These are phyloP conservation scores for Termitomyces sp. DNA, from an alignment of 768 basidiomycete genomes.

Conservation along the genomic window DNA sequence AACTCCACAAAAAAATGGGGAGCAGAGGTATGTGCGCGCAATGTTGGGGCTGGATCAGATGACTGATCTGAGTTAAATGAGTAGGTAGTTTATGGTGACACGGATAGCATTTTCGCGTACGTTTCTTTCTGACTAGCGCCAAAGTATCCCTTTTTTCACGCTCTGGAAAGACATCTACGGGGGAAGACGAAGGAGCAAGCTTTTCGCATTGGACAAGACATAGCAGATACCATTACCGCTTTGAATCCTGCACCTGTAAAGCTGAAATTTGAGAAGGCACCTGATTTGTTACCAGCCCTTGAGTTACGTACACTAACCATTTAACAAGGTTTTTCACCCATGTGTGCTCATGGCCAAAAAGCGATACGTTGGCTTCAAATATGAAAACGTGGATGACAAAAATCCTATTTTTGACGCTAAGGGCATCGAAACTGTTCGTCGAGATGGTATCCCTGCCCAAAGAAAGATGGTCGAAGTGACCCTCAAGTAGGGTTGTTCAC, in stretches of 20 bases:
- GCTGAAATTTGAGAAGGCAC: slow-evolving; percentile 96
- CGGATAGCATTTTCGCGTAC: slow-evolving; percentile 88
- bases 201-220: slow-evolving; percentile 89
- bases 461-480: slow-evolving; percentile 89
- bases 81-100: slow-evolving; percentile 93
- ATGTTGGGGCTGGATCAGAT: neutral
- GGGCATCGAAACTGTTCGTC: slow-evolving; percentile 93
- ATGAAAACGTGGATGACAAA: slow-evolving; percentile 73
- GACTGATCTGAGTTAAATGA: neutral
- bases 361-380: slow-evolving; percentile 96
- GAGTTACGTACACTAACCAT: neutral
- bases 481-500: slow-evolving; percentile 59
- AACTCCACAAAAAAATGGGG: slow-evolving; percentile 80
- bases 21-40: slow-evolving; percentile 41
- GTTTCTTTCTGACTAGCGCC: slow-evolving; percentile 5
- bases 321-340: slow-evolving; percentile 82
- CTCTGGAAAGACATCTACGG: slow-evolving; percentile 51
- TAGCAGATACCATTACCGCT: slow-evolving; percentile 81
- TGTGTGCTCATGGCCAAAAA: slow-evolving; percentile 98
- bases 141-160: neutral
- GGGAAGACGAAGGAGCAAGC: slow-evolving; percentile 93
- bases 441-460: slow-evolving; percentile 89
- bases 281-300: neutral
- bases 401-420: slow-evolving; percentile 91
- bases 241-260: slow-evolving; percentile 89